phyloP scores from a whole-genome alignment of 495 filamentous ascomycete species.

The Pyrenula massariospora region DNA sequence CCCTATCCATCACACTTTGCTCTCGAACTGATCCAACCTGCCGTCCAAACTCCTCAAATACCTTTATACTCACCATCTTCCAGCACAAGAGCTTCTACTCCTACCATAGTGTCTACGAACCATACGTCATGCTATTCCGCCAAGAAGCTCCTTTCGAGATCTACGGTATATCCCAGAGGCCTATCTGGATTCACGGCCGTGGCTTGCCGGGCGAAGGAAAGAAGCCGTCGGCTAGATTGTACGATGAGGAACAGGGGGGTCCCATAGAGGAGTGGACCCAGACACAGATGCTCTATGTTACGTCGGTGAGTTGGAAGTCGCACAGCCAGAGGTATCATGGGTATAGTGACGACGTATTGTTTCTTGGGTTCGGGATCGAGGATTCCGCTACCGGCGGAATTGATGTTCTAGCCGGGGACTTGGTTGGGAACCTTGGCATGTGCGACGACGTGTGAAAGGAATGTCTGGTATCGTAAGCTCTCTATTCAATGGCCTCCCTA shows the following conservation, averaged over 20 bases:
- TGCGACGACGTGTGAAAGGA: no score
- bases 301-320: conserved; percentile 37
- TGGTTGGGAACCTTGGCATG: conserved; percentile 26
- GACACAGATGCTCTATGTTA: conserved; percentile 37
- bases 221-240: neutral
- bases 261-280: conserved; percentile 6
- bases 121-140: conserved; percentile 36
- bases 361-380: conserved; percentile 38
- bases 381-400: conserved; percentile 29
- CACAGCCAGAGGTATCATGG: conserved; percentile 32
- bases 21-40: conserved; percentile 30
- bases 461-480: no score
- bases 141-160: conserved; percentile 33
- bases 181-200: conserved; percentile 39
- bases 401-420: conserved; percentile 32
- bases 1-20: conserved; percentile 38
- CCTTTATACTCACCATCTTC: conserved; percentile 36
- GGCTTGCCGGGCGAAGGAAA: neutral
- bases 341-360: conserved; percentile 34
- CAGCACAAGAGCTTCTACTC: conserved; percentile 38
- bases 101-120: conserved; percentile 36
- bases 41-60: conserved; percentile 25
- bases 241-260: neutral
- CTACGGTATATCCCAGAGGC: conserved; percentile 33
- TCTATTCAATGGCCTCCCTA: no score